Percentiles rank a stretch among this genome's conserved stretches.
Conservation (phyloP, 1,284 basidiomycete genomes). For the Takashimella koratensis region DNA sequence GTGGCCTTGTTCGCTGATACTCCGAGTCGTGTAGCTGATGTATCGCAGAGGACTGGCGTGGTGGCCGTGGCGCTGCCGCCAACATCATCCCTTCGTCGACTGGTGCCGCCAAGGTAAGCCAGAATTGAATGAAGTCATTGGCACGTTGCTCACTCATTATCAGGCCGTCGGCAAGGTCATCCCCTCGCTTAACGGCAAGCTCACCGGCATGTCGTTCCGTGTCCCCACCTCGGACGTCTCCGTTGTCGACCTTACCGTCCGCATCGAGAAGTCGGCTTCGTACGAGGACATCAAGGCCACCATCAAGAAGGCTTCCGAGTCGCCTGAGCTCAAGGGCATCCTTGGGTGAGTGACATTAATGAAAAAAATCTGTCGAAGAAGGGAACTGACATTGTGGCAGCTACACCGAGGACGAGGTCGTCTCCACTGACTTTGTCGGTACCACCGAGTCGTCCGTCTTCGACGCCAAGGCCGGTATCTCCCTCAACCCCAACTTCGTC, state of each 20-base stretch:
- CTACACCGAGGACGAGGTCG: conserved; percentile 93
- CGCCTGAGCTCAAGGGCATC: conserved; percentile 68
- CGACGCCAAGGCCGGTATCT: conserved; percentile 89
- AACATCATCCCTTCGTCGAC: conserved; percentile 99
- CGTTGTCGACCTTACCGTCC: conserved; percentile 95
- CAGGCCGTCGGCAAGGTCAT: conserved; percentile 98
- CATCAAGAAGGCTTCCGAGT: conserved; percentile 77
- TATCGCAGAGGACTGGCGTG: conserved; percentile 58
- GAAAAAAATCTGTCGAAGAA: too few species aligned
- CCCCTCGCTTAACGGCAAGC: conserved; percentile 93
- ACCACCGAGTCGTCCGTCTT: conserved; percentile 76
- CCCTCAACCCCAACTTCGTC: conserved; percentile 89
- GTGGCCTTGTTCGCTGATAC: conserved; percentile 2
- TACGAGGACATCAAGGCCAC: conserved; percentile 91
- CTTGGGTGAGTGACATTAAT: conserved; percentile 53
- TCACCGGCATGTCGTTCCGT: conserved; percentile 94
- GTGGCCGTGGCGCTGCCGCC: conserved; percentile 91
- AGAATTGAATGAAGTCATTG: too few species aligned
- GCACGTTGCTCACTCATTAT: conserved; percentile 6
- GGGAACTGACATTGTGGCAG: conserved; percentile 8
- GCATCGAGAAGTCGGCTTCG: conserved; percentile 77
- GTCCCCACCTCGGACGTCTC: conserved; percentile 96
- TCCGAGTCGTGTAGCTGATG: conserved; percentile 1
- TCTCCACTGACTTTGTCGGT: conserved; percentile 92
- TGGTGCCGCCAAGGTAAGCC: conserved; percentile 80